Base-by-base conservation (phyloP, 768 basidiomycete species). In the Boletus rufocinnamomeus region DNA sequence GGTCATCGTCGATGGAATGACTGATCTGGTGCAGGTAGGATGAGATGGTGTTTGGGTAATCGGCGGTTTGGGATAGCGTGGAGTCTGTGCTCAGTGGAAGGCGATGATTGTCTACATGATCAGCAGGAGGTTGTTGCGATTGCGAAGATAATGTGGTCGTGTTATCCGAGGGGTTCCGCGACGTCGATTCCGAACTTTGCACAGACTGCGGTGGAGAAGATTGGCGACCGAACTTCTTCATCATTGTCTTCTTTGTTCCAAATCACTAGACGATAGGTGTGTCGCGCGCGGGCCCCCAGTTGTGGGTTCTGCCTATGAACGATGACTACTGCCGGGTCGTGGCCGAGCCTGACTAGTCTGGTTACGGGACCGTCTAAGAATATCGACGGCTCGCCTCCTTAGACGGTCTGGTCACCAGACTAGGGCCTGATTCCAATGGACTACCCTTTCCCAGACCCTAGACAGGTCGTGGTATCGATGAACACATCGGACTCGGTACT, bases 21-120 rank as follows among this genome's bases (percentile, higher is more conserved):
- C 58, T 60, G 48, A 60, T 45, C 35, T 60, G 60, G 19, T 54
- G 48, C n/a, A 61, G 37, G 21, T 61, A 60, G 25, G 60, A 60
- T 28, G 47, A 17, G 3, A 59, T 45, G 30, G 34, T 17, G 16
- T 50, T 11, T 32, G 54, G 13, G 21, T 32, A 6, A 11, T 47
- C 43, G 17, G n/a, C 32, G n/a, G 27, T 17, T 23, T 37, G 52
- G 34, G 43, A 9, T 21, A 14, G 41, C 1, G 17, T 11, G 21
- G 32, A 27, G 16, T 50, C 35, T 13, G 11, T 38, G 23, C 17
- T n/a, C 13, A 1, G 19, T 34, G 30, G 21, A 6, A 23, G 30
- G 30, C 16, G 4, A 4, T 25, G 9, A 6, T 25, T 23, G 21
- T 50, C 30, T 34, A 10, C 14, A 35, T 27, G 28, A n/a, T 43